These are phyloP conservation scores for Ilyonectria destructans DNA, from an alignment of 2,329 filamentous ascomycete species.

Conservation along the genomic window DNA sequence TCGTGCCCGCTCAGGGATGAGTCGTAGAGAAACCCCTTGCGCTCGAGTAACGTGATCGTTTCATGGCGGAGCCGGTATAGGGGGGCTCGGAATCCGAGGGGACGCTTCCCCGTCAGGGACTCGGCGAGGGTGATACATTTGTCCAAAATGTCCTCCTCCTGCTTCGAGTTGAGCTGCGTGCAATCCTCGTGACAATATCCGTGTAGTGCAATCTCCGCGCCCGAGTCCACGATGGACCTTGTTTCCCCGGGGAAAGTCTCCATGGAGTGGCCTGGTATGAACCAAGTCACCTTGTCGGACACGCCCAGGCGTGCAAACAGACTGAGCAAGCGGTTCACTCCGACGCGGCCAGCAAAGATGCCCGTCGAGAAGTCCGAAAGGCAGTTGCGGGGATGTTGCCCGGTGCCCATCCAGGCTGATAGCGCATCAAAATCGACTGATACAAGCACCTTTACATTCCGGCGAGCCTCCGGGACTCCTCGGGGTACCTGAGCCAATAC, in stretches of 20 bases:
- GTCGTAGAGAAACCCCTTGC: constrained; percentile 18
- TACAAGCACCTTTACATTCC: constrained; percentile 43
- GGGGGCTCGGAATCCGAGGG: constrained; percentile 14
- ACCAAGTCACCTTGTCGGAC: constrained; percentile 65
- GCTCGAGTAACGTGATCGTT: constrained; percentile 11
- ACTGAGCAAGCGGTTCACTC: constrained; percentile 65
- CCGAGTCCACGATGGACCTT: constrained; percentile 59
- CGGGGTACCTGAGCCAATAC: constrained; percentile 13
- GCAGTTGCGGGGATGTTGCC: constrained; percentile 55
- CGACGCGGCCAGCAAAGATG: constrained; percentile 52
- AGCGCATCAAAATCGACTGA: constrained; percentile 68
- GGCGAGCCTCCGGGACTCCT: constrained; percentile 29
- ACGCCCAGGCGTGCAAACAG: constrained; percentile 56
- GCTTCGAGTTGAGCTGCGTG: background rate
- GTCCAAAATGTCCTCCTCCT: constrained; percentile 16
- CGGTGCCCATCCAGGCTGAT: constrained; percentile 69
- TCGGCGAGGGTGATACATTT: constrained; percentile 12
- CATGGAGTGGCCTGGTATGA: constrained; percentile 66
- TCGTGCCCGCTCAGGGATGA: constrained; percentile 13
- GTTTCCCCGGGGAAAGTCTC: constrained; percentile 63
- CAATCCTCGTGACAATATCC: constrained; percentile 62
- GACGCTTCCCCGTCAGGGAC: constrained; percentile 5
- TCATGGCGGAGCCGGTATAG: constrained; percentile 16
- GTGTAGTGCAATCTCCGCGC: constrained; percentile 64
- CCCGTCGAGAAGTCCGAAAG: constrained; percentile 34